Evolutionary conservation across 352 stramenopile species (phyloP), one percentile per base, ranked within the genome.

Genomic region (Phytophthora fragariae): DNA sequence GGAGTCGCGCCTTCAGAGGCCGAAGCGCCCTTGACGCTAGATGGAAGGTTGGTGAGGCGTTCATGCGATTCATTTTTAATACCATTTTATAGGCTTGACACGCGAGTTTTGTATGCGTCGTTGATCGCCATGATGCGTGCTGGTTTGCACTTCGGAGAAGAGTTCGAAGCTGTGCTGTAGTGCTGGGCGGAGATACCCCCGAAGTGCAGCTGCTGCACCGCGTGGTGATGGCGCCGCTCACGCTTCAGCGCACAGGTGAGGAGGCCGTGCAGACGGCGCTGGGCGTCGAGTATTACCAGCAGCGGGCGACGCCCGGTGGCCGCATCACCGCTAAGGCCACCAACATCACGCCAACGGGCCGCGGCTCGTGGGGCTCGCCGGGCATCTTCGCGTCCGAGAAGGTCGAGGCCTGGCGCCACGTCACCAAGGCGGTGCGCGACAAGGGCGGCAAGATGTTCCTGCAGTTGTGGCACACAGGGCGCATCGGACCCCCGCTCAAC

Each of bases 371-470:
- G 11, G 72, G 71, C 39, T 72, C 77, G 10, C 83, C 82, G 2
- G 83, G 82, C 8, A 75, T 91, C 52, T 88, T 82, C 63, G 85
- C 67, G 11, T 35, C 75, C 5, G 84, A 85, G 29, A 83, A 92
- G 63, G 62, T 82, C 24, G 60, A 79, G 19, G 70, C 52, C 12
- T 92, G 85, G 84, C 86, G 90, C 50, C 60, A 64, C 31, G 70
- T 92, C 11, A 83, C 79, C 5, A 84, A 93, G 52, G 67, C 71
- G 14, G 88, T 97, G 15, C 91, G 97, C 62, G 77, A 73, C 29
- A 92, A 93, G 57, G 82, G 77, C 15, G 86, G 80, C 60, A 81
- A 82, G 37, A 94, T 97, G 44, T 92, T 83, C 61, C 44, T 80
- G 52, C 90, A 27, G 24, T 27, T 27, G 24, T 27, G 24, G 24